Evolutionary conservation across 805 yeast species (phyloP).

Genomic region (Yamadazyma scolyti): DNA sequence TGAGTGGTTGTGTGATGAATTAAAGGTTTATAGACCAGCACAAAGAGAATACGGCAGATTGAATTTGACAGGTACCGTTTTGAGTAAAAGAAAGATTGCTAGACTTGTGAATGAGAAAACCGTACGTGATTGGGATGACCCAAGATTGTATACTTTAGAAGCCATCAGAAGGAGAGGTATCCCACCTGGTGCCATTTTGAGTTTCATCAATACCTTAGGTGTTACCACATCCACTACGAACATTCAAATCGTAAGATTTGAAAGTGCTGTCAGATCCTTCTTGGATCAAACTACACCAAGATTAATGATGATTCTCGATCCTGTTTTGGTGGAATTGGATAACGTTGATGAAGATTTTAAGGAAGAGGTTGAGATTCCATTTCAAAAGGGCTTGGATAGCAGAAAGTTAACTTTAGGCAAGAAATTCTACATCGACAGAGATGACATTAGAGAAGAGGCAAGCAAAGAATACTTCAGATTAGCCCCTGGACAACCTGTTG

Average conservation of each 20-base stretch:
- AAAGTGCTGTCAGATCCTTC: constrained; percentile 80
- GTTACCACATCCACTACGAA: constrained; percentile 92
- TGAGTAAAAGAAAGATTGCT: constrained; percentile 95
- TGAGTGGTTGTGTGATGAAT: constrained; percentile 97
- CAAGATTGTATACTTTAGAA: constrained; percentile 90
- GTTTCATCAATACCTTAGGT: constrained; percentile 92
- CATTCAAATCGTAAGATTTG: constrained; percentile 87
- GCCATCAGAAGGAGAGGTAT: constrained; percentile 96
- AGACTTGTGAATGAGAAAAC: constrained; percentile 75
- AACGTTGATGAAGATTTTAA: constrained; percentile 70
- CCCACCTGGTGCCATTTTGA: constrained; percentile 96
- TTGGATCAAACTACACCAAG: constrained; percentile 92
- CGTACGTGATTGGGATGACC: constrained; percentile 98
- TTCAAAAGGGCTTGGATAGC: constrained; percentile 78
- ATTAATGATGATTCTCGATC: constrained; percentile 87
- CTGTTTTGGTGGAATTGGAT: constrained; percentile 77
- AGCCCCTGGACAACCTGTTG: constrained; percentile 93
- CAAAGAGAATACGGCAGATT: constrained; percentile 98
- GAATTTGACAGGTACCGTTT: constrained; percentile 88
- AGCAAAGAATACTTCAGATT: constrained; percentile 83
- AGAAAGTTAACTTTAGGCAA: constrained; percentile 74
- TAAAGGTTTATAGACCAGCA: constrained; percentile 95
- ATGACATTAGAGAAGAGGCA: constrained; percentile 70
- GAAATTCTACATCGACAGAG: constrained; percentile 76
- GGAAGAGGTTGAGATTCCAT: constrained; percentile 75